Evolutionary conservation across 768 basidiomycete genomes (phyloP), one percentile per base, ranked within the genome.

Genomic region (Termitomyces eurrhizus): DNA sequence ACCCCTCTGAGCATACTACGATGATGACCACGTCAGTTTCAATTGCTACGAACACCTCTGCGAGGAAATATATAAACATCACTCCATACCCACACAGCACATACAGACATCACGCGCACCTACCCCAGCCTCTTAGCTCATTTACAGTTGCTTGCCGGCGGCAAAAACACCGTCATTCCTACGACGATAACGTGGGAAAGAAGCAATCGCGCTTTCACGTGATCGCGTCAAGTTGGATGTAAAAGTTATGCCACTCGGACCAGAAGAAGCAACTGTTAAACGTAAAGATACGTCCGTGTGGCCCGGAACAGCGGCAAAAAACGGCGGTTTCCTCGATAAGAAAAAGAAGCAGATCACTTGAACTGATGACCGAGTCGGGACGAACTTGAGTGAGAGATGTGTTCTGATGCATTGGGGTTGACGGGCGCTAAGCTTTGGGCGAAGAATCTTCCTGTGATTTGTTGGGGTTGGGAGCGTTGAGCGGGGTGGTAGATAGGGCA

Each of bases 301-400:
- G 53, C 18, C 52, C 51, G 45, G 32, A 21, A 29, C 45, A 44
- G 1, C 56, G 13, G 50, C 21, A 59, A 44, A 8, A 21, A 36
- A 33, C 9, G 9, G 11, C 33, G 29, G 12, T 37, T 64, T 64
- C 60, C 63, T 39, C 48, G 49, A 61, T 61, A 56, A 52, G 63
- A 61, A 61, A 61, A 60, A 57, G 21, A 39, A 8, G 26, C 41
- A 57, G 45, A 63, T 60, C 59, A 63, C 7, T 52, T 3, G 46
- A 56, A 36, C 45, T 57, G 50, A 60, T 60, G 55, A 57, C 54
- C 59, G 24, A 37, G 44, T 54, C 26, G 45, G 62, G 61, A 45
- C 26, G 42, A n/a, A 44, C 8, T 44, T 44, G 35, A 46, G 54
- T 36, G 51, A 24, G 21, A 21, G 18, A 39, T 39, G 18, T 24